A percentile compares a stretch with the other conserved stretches of the same genome.
Conservation (phyloP, 352 stramenopile genomes). For the Globisporangium emineosum region DNA sequence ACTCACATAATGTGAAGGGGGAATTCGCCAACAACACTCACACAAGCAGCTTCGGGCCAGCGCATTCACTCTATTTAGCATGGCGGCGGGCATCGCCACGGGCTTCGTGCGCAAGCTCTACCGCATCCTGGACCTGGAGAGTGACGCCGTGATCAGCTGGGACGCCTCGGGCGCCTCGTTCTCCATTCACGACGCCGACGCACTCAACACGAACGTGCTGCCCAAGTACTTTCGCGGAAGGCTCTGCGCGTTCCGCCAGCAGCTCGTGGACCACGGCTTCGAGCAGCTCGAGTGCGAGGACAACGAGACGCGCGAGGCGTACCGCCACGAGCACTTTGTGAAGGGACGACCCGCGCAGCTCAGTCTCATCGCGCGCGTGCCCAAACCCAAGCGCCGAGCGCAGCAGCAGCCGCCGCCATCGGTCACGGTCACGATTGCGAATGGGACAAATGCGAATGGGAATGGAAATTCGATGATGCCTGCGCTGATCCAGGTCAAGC, state of each 20-base stretch:
- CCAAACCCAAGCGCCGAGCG: constrained; percentile 15
- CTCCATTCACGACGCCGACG: constrained; percentile 58
- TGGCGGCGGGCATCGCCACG: constrained; percentile 56
- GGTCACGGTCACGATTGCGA: background rate
- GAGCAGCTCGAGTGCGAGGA: constrained; percentile 59
- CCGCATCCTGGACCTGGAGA: constrained; percentile 76
- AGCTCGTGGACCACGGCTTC: constrained; percentile 75
- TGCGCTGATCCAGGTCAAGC: constrained; percentile 9
- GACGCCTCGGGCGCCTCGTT: constrained; percentile 54
- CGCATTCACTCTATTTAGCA: constrained; percentile 7
- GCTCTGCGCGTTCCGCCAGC: constrained; percentile 69
- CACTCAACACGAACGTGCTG: constrained; percentile 55
- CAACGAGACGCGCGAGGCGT: constrained; percentile 46
- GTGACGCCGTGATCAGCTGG: constrained; percentile 55
- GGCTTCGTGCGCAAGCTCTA: constrained; percentile 84
- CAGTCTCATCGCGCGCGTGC: constrained; percentile 51
- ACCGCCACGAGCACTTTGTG: constrained; percentile 54
- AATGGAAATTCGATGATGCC: constrained; percentile 1
- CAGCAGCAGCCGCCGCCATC: constrained; percentile 3
- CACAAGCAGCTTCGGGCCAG: background rate
- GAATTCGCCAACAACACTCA: constrained; percentile 1
- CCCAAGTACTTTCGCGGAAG: constrained; percentile 68
- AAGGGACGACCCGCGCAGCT: constrained; percentile 45
- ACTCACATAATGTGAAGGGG: background rate
- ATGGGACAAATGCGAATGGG: background rate